Conservation (phyloP, 192 early-diverging fungal genomes). For the Phycomyces blakesleeanus region DNA sequence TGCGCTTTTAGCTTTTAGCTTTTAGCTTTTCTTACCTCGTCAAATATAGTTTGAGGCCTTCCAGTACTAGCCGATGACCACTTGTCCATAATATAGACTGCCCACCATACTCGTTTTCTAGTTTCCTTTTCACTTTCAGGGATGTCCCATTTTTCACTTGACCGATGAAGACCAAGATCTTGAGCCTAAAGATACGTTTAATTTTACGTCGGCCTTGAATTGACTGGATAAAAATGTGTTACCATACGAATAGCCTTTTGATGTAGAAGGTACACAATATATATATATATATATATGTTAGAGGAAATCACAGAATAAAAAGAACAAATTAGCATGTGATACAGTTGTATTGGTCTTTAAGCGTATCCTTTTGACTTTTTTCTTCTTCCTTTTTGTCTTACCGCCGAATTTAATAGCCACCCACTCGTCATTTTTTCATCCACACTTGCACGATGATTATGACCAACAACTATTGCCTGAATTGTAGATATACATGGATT, state of each 20-base stretch:
- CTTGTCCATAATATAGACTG: slow-evolving; percentile 69
- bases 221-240: neutral
- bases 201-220: neutral
- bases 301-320: no score
- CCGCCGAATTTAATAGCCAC: slow-evolving; percentile 29
- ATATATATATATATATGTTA: no score
- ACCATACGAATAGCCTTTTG: slow-evolving; percentile 52
- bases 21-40: slow-evolving; percentile 15
- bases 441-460: slow-evolving; percentile 29
- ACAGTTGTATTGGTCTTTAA: no score
- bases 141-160: slow-evolving; percentile 51
- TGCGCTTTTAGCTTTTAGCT: no score
- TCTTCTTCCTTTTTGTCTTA: no score
- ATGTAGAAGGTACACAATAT: no score
- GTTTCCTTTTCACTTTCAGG: slow-evolving; percentile 58
- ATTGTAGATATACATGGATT: slow-evolving; percentile 25
- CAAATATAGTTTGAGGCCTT: slow-evolving; percentile 46
- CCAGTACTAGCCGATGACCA: slow-evolving; percentile 64
- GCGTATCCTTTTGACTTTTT: no score
- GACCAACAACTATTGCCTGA: slow-evolving; percentile 31
- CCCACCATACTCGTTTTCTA: slow-evolving; percentile 76
- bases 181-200: slow-evolving; percentile 45
- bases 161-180: slow-evolving; percentile 75
- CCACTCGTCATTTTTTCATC: slow-evolving; percentile 25
- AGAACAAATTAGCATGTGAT: no score